A percentile compares a stretch with the other conserved stretches of the same genome.
Evolutionary conservation across 768 basidiomycete species (phyloP).

Genomic region (Termitomyces sp.): DNA sequence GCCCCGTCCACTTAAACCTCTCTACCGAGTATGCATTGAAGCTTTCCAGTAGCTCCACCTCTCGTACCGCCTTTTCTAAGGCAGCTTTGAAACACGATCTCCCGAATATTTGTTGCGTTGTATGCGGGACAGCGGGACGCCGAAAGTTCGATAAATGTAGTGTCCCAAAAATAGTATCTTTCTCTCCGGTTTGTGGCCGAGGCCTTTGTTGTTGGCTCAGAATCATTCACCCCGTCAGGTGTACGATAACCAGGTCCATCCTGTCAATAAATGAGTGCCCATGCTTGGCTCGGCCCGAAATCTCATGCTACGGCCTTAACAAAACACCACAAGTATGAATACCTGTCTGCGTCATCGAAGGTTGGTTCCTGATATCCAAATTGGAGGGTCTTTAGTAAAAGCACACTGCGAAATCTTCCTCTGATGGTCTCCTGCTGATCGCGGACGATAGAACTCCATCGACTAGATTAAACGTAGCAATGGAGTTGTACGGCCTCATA

Average conservation of each 20-base stretch:
- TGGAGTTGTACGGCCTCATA: neutral
- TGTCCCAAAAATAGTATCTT: neutral
- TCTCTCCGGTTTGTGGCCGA: neutral
- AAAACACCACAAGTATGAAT: too few species aligned
- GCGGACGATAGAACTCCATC: neutral
- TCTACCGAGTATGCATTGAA: too few species aligned
- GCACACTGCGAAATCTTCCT: neutral
- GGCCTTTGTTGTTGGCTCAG: neutral
- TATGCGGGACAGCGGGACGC: neutral
- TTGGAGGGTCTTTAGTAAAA: neutral
- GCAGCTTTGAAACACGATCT: constrained; percentile 6
- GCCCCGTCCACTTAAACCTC: too few species aligned
- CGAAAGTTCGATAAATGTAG: neutral
- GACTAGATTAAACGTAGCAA: neutral
- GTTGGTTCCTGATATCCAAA: neutral
- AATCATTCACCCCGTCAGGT: neutral
- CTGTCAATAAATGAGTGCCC: neutral
- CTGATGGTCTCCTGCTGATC: neutral
- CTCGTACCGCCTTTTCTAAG: too few species aligned
- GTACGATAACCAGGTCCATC: neutral
- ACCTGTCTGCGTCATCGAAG: too few species aligned
- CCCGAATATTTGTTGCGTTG: neutral
- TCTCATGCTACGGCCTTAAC: neutral
- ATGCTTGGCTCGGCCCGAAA: neutral
- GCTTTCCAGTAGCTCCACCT: neutral